A percentile compares a stretch with the other conserved stretches of the same genome.
These are phyloP conservation scores for Copromyces sp. DNA, from an alignment of 495 filamentous ascomycete genomes.

Conservation along the genomic window DNA sequence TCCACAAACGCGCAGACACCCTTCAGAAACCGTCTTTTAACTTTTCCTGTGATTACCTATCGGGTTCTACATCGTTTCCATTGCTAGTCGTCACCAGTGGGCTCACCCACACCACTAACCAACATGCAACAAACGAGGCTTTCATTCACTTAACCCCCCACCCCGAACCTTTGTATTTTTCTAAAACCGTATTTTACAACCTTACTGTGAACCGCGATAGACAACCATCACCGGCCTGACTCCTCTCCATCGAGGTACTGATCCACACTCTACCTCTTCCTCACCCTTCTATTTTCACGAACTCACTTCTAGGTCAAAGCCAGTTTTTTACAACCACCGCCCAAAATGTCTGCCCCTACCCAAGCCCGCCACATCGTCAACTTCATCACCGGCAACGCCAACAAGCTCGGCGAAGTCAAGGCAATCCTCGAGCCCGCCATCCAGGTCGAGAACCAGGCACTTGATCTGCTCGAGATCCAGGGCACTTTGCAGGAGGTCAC, in stretches of 20 bases:
- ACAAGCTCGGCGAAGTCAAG: constrained; percentile 82
- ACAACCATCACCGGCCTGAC: not conserved
- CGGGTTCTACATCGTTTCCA: not conserved
- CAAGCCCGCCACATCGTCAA: constrained; percentile 42
- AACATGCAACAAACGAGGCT: not conserved
- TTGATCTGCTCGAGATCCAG: constrained; percentile 85
- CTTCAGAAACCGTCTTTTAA: not conserved
- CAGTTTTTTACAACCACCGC: not conserved
- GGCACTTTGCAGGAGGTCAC: constrained; percentile 88
- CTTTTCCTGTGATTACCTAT: not conserved
- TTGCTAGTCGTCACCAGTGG: not conserved
- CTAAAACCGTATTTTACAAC: not conserved
- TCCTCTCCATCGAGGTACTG: not conserved
- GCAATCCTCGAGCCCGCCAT: constrained; percentile 71
- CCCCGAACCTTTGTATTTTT: not conserved
- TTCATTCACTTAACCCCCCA: not conserved
- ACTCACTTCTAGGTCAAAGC: constrained; percentile 4
- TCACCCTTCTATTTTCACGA: not conserved
- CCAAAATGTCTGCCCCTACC: constrained; percentile 8
- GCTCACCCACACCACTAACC: not conserved
- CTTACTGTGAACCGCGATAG: not conserved
- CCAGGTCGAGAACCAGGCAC: constrained; percentile 55
- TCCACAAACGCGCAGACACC: not conserved
- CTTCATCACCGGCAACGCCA: constrained; percentile 94
- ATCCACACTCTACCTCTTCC: not conserved